Evolutionary conservation across 495 filamentous ascomycete species (phyloP), one percentile per base, ranked within the genome.

Genomic region (Bryoglossum gracile): DNA sequence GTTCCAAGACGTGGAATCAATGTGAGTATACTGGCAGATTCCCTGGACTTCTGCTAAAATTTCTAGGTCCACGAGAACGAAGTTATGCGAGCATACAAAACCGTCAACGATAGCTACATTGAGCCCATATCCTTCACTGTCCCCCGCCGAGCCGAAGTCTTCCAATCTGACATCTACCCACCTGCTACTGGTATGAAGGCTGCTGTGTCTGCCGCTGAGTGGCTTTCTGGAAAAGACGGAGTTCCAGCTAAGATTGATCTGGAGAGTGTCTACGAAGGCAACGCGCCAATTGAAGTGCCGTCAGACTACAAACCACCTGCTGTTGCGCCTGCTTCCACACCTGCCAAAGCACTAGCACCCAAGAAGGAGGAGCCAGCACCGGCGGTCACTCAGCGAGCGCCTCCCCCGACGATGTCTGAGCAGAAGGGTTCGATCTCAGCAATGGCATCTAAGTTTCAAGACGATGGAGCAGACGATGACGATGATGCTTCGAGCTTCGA

Each of bases 61-160:
- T 23, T 39, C 18, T 30, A 82, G 80, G 71, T 91, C 36, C 89
- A 95, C 65, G 92, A 97, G 53, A 97, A 96, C 56, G 92, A 98
- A 66, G 80, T 98, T 24, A 86, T 94, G 72, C 81, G 92, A 49
- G 90, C 85, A 36, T 98, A 84, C 77, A 97, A 97, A 77, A 96
- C 90, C 0, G 85, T 96, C 61, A 91, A 89, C 61, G 94, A 98
- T 64, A 66, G 73, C 8, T 94, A 94, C 65, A 88, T 98, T 58
- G 91, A 98, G 62, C 92, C 92, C 8, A 84, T 98, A 59, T 95
- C 94, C 0, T 98, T 98, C 68, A 91, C 95, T 46, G 92, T 96
- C 0, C 94, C 94, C 41, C 84, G 92, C 22, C 77, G 89, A 32
- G 86, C 92, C n/a, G 92, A 98, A 68, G 86, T 82, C 39, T 98